Evolutionary conservation across 257 asterid genomes (phyloP).

Genomic region (Avicennia marina): DNA sequence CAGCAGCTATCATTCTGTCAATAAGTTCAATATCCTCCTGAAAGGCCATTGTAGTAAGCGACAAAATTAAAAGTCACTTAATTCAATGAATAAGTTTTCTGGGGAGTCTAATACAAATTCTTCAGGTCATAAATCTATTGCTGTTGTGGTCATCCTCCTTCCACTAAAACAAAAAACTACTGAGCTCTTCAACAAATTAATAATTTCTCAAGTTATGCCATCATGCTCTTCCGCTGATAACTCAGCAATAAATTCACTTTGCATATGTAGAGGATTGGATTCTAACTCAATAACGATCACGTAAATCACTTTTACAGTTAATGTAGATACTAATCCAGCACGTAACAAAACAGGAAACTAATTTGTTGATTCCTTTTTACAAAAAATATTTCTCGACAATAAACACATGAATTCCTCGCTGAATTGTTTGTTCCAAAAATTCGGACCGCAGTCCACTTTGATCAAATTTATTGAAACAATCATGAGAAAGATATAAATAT

Average conservation of each 20-base stretch:
- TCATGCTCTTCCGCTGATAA: background rate
- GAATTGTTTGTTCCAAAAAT: background rate
- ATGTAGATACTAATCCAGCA: background rate
- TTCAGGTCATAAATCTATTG: background rate
- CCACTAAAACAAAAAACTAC: background rate
- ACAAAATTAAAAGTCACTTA: background rate
- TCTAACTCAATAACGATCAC: background rate
- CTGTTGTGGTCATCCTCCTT: background rate
- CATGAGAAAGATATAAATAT: too few relatives aligned
- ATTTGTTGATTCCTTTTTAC: background rate
- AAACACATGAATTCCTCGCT: background rate
- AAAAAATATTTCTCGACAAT: background rate
- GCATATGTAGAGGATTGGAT: background rate
- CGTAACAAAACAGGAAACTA: background rate
- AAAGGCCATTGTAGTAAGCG: constrained; percentile 15
- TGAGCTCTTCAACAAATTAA: background rate
- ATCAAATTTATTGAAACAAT: constrained; percentile 1
- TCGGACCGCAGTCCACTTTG: background rate
- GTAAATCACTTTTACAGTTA: background rate
- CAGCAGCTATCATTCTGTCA: constrained; percentile 73
- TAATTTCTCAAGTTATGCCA: background rate
- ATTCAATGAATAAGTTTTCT: background rate
- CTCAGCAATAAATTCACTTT: background rate
- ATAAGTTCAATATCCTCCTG: constrained; percentile 85
- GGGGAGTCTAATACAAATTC: background rate